Evolutionary conservation across 2,329 filamentous ascomycete genomes (phyloP).

Genomic region (Aspergillus uvarum): DNA sequence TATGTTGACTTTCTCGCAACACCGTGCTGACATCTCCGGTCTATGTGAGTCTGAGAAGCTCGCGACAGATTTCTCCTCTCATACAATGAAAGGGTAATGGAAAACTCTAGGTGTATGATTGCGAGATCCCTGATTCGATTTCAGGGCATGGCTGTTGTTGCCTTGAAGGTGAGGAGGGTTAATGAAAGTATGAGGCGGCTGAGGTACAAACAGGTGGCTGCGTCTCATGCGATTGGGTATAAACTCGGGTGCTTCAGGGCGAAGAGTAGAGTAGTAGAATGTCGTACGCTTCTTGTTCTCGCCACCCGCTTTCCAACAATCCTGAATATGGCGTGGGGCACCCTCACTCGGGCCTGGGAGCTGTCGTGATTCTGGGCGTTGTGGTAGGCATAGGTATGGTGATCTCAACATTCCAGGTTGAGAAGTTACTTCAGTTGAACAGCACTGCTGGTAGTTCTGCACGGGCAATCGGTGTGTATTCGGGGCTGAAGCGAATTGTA

Average conservation of each 20-base stretch:
- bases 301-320: not conserved
- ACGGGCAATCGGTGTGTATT: not conserved
- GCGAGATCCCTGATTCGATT: not conserved
- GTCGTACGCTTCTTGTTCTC: not conserved
- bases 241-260: slow-evolving; percentile 25
- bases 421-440: too few relatives aligned
- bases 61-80: not conserved
- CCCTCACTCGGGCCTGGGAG: not conserved
- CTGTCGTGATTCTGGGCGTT: not conserved
- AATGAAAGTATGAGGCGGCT: not conserved
- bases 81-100: not conserved
- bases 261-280: slow-evolving; percentile 12
- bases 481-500: not conserved
- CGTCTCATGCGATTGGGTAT: slow-evolving; percentile 11
- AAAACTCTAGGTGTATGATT: not conserved
- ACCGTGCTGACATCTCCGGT: not conserved
- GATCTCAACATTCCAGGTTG: too few relatives aligned
- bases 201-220: not conserved
- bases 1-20: not conserved
- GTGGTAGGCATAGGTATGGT: too few relatives aligned
- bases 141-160: not conserved
- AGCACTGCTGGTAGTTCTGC: too few relatives aligned
- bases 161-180: not conserved
- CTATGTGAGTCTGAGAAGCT: not conserved
- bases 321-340: not conserved